phyloP scores from a whole-genome alignment of 2,329 filamentous ascomycete species.

The Botrytis byssoidea region DNA sequence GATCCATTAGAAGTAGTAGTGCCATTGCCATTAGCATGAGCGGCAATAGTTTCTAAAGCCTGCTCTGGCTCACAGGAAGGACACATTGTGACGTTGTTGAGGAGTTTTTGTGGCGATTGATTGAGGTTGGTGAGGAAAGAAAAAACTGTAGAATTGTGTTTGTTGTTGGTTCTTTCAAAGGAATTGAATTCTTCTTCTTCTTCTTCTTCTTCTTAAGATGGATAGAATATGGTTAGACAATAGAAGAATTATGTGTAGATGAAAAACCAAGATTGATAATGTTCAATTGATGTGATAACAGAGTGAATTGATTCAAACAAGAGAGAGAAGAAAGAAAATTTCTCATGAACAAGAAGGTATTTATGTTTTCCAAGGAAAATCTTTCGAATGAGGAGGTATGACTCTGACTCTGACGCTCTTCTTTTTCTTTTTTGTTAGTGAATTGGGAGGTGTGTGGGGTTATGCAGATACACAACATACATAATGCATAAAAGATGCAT shows the following conservation, averaged over 20 bases:
- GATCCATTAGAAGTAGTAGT: constrained; percentile 25
- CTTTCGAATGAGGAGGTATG: background rate
- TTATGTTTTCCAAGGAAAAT: constrained; percentile 13
- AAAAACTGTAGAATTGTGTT: background rate
- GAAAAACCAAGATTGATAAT: background rate
- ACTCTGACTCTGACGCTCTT: constrained; percentile 13
- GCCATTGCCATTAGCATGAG: constrained; percentile 35
- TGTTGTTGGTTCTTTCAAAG: constrained; percentile 4
- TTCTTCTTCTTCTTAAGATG: background rate
- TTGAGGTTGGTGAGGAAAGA: background rate
- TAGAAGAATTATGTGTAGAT: background rate
- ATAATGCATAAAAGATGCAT: background rate
- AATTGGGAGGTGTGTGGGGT: background rate
- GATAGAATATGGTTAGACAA: background rate
- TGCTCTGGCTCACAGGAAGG: constrained; percentile 43
- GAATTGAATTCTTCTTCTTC: constrained; percentile 9
- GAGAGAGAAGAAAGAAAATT: background rate
- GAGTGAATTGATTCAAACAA: background rate
- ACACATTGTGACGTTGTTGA: constrained; percentile 42
- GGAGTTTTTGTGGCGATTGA: background rate
- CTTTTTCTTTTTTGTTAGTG: background rate
- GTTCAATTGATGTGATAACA: background rate
- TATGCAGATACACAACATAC: background rate
- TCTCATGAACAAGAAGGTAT: background rate
- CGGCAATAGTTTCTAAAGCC: constrained; percentile 23